Evolutionary conservation across 2,329 filamentous ascomycete genomes (phyloP), one percentile per base, ranked within the genome.

Genomic region (Torrubiella hemipterigena): DNA sequence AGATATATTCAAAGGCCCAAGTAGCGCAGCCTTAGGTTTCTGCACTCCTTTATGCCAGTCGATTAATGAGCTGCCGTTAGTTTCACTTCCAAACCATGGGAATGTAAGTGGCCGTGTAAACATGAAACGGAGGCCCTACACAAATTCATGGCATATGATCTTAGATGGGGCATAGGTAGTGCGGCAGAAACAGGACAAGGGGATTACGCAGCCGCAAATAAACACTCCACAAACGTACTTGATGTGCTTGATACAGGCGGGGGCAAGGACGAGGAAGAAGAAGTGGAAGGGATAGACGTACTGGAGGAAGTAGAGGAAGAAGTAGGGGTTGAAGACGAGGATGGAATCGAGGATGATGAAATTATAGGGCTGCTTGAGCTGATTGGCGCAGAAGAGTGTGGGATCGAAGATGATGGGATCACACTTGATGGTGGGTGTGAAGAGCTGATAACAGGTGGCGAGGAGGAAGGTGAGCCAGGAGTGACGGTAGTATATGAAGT

Each of bases 291-390:
- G 24, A 30, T 24, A 15, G 22, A 21, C 6, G 24, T 29, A 26
- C 35, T 28, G 26, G 38, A 38, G 31, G 42, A 42, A 31, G 40
- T 39, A 42, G 40, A 46, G 38, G 48, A 42, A 33, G 42, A 39
- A 42, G 46, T 20, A 34, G 36, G 39, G 46, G 49, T 45, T 46
- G 47, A 43, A 34, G 51, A 47, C 40, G 39, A 38, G 44, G 49
- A 39, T 31, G 43, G 36, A 37, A 46, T 38, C 33, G 42, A 46
- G 38, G 45, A 40, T 14, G 42, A 37, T 32, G 23, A 44, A 30
- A 11, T 38, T 36, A 17, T 32, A 31, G 24, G 29, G 23, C 13
- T 37, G 32, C n/a, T 12, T 24, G 15, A 30, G 25, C 21, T 31
- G 34, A 14, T 32, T 28, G 16, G 27, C 27, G 7, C 40, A 38